Base-by-base conservation (phyloP, 2,329 filamentous ascomycete species). In the Basipetospora chlamydospora region DNA sequence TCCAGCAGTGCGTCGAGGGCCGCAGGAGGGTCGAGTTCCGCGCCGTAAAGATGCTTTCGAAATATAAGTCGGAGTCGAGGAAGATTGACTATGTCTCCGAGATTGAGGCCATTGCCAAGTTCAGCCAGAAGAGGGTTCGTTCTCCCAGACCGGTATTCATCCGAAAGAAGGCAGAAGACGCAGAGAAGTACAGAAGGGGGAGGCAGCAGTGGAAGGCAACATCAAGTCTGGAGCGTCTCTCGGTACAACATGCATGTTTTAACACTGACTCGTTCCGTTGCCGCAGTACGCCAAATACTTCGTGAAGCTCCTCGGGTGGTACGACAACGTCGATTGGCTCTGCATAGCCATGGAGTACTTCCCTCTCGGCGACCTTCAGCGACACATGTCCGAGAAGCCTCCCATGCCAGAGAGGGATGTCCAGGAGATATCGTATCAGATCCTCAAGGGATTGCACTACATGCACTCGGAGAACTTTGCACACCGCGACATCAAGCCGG, bases 291-390 rank as follows among this genome's bases (percentile, higher is more conserved):
- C 38, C 13, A 42, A 46, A n/a, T 43, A 36, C 35, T 51, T 51
- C 23, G 46, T 50, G 11, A 43, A 44, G 29, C 39, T 37, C n/a
- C 34, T 43, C 8, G 48, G 47, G 4, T 51, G 48, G 49, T 50
- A 47, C 32, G 39, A 43, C 11, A 26, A 13, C 3, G 15, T 32
- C 4, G 28, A 39, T 1, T 39, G 25, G 5, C 31, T 49, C 4
- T 46, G 35, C 29, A 48, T 51, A 23, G 43, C 45, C 9, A 50
- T 49, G 49, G 46, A 50, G 33, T 49, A 46, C 33, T 33, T 44
- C 16, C 42, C 43, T 10, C 17, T 37, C 5, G 48, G 49, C 0
- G 46, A 49, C 18, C 36, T 51, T n/a, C 33, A 43, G 25, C 34
- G 26, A 1, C 42, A 49, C 28, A 35, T 50, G 7, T 7, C 10